Evolutionary conservation across 148 eudicot genomes (phyloP), one percentile per base, ranked within the genome.

Genomic region (Rhododendron mucronatum): DNA sequence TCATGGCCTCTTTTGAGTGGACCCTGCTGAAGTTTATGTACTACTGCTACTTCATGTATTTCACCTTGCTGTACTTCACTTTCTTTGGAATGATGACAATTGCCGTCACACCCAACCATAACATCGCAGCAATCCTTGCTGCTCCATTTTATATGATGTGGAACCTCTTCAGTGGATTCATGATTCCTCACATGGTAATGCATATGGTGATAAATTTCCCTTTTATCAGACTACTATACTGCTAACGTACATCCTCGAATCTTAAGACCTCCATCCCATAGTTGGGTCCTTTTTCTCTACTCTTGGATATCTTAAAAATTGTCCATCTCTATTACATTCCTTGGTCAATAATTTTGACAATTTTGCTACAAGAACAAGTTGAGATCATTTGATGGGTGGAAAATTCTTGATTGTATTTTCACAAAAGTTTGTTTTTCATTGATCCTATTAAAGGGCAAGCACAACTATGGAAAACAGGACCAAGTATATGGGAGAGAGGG

Each of bases 71-170:
- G 28, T 97, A 95, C 92, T 97, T 97, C 96, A 97, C 99, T 85
- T 94, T 97, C 48, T 97, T 91, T 16, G 99, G 99, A 65, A 97
- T 97, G 99, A 97, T 97, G 99, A 95, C 98, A 4, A 97, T 98
- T 57, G 99, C 99, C n/a, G 91, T 97, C 84, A 93, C 98, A 0
- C 99, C 99, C 83, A 94, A 94, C 87, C 99, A 97, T 90, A 93
- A 94, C 82, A 95, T 95, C 48, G 98, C 96, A 75, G 92, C 98
- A 75, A 92, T 97, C 23, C 92, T 95, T 83, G 95, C 93, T 80
- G 99, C 99, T 88, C 99, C 99, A 3, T 97, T 95, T 86, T 97
- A 95, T 86, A 97, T 95, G 99, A 91, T 97, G 33, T 97, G 99
- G 99, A 97, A 97, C 89, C 98, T 97, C 78, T 97, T 97, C 92